Conservation (phyloP, 345 rosid species). For the Corchorus olitorius region DNA sequence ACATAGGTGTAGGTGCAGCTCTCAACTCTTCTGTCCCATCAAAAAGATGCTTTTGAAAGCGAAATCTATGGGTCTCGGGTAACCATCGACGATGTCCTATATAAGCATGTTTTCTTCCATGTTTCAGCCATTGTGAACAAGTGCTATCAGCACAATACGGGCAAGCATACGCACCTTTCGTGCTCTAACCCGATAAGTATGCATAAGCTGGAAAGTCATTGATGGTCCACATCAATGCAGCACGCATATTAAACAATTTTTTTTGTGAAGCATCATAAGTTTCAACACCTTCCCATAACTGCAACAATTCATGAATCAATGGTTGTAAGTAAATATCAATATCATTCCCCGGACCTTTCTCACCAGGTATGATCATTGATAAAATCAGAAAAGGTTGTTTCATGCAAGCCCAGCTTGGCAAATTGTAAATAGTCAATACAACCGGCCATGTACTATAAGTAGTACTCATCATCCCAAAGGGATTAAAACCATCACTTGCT, state of each 20-base stretch:
- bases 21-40: neutral
- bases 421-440: neutral
- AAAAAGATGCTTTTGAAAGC: neutral
- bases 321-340: conserved; percentile 19
- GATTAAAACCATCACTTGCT: neutral
- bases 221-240: conserved; percentile 3
- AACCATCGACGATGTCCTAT: too few species aligned
- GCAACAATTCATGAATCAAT: conserved; percentile 12
- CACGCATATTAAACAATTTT: conserved; percentile 10
- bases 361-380: conserved; percentile 13
- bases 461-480: neutral
- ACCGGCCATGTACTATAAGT: neutral
- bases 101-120: too few species aligned
- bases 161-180: conserved; percentile 8
- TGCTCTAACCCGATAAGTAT: conserved; percentile 8
- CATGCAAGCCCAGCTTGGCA: neutral
- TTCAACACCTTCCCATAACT: conserved; percentile 15
- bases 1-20: neutral
- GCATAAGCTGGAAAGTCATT: conserved; percentile 9
- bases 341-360: neutral
- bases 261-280: conserved; percentile 7
- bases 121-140: too few species aligned
- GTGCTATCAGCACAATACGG: neutral
- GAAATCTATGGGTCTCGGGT: neutral
- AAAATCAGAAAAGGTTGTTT: neutral